These are phyloP conservation scores for Candida sanyiensis DNA, from an alignment of 805 yeast genomes.

Conservation along the genomic window DNA sequence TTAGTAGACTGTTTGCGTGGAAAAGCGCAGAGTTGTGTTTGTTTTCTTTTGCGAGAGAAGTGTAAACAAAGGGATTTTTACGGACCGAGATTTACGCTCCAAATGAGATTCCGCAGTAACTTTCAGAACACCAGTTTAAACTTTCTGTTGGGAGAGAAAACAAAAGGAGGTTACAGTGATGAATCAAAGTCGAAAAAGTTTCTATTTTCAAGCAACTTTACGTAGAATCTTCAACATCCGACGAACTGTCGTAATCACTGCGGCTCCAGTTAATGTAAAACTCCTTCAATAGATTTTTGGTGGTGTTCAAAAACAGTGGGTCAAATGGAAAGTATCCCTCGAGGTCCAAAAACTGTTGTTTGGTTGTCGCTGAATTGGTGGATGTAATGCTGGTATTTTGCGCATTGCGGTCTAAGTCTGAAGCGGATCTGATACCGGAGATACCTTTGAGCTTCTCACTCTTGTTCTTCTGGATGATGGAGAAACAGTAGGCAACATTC, in stretches of 20 bases:
- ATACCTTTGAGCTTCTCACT: conserved; percentile 40
- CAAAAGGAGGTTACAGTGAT: no score
- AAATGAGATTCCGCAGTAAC: background rate
- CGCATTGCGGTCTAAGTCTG: conserved; percentile 26
- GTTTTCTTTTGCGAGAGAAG: background rate
- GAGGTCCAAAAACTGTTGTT: conserved; percentile 79
- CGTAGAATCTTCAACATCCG: conserved; percentile 30
- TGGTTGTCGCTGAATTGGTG: conserved; percentile 32
- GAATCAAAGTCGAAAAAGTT: conserved; percentile 1
- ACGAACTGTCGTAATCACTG: conserved; percentile 45
- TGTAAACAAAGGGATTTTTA: background rate
- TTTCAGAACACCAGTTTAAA: conserved; percentile 3
- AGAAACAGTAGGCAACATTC: conserved; percentile 87
- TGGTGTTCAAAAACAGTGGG: conserved; percentile 68
- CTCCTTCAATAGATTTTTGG: conserved; percentile 48
- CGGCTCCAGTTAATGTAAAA: conserved; percentile 80
- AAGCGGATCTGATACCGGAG: conserved; percentile 25
- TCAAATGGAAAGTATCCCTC: conserved; percentile 97
- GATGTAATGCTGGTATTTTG: conserved; percentile 16
- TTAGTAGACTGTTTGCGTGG: background rate
- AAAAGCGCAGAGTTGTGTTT: background rate
- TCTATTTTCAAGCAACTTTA: background rate
- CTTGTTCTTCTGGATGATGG: conserved; percentile 86
- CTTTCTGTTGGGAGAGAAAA: no score
- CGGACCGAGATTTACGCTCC: background rate